Evolutionary conservation across 371 early-diverging fungal species (phyloP), one percentile per base, ranked within the genome.

Genomic region (Rhizomucor pusillus): DNA sequence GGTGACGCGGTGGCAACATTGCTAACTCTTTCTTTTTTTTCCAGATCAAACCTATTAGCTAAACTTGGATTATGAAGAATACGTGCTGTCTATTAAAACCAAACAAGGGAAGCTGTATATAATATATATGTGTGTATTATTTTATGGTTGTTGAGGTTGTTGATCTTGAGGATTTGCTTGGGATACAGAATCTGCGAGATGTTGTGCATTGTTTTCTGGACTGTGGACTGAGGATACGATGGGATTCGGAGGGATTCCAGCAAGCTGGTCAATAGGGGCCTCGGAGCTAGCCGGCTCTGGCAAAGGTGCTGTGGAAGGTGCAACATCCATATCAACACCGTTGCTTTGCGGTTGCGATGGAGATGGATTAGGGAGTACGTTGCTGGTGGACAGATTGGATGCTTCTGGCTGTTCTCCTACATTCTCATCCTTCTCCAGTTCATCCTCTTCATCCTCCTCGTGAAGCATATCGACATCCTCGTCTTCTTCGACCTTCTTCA

Each of bases 361-460:
- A 19, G 14, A 16, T 14, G 41, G 41, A 14, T 41, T 14, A 41
- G 41, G 41, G 19, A 41, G 14, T 16, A 41, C 19, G 41, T 41
- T 41, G 41, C 12, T 41, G 41, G 14, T 41, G 41, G 41, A 41
- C 41, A 41, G 3, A 5, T 16, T 41, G 5, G 16, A 12, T 3
- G 11, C 19, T 41, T 41, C 16, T 3, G 41, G 12, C 14, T 41
- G 14, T 16, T 14, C 56, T 84, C 83, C 12, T 71, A 68, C 49
- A 73, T 80, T 1, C 67, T 79, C 62, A 71, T 85, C 34, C 82
- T 86, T n/a, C 84, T 85, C 63, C 81, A 84, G 62, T 80, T 84
- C 69, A 73, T 84, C n/a, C 77, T 83, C 66, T 57, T 82, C 40
- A 69, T 84, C 41, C 65, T 82, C 29, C 75, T 86, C 66, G 48